phyloP scores from a whole-genome alignment of 2,329 filamentous ascomycete genomes.

The Claviceps digitariae region DNA sequence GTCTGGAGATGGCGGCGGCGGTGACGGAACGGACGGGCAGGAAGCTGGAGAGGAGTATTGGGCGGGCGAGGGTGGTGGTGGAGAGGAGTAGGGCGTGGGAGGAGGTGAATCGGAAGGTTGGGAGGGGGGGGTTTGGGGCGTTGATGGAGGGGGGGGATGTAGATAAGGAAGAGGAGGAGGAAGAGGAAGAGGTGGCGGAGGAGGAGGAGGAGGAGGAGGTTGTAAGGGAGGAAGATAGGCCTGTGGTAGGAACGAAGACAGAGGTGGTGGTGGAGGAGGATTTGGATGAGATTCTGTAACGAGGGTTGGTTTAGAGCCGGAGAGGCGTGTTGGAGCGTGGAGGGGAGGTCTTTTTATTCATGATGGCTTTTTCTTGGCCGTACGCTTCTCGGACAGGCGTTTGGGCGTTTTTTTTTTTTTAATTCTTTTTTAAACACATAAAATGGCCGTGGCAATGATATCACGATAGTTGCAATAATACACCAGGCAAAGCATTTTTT shows the following conservation, averaged over 20 bases:
- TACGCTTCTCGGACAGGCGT: not conserved
- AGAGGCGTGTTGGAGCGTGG: not conserved
- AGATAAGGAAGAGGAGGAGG: constrained; percentile 18
- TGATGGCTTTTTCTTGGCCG: not conserved
- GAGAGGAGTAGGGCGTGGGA: constrained; percentile 42
- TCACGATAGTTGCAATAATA: not conserved
- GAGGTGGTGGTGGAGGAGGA: constrained; percentile 5
- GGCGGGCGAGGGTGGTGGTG: constrained; percentile 32
- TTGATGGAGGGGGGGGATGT: constrained; percentile 15
- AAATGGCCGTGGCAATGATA: not conserved
- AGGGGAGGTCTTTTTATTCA: not conserved
- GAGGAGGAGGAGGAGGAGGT: constrained; percentile 12
- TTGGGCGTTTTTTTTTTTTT: not conserved
- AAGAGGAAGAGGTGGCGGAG: constrained; percentile 10
- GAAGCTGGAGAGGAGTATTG: constrained; percentile 43
- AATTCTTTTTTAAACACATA: not conserved
- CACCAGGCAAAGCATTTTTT: not conserved
- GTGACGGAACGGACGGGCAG: constrained; percentile 43
- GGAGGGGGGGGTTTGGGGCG: constrained; percentile 9
- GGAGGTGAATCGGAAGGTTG: constrained; percentile 35
- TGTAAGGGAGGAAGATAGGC: constrained; percentile 19
- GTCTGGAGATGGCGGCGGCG: constrained; percentile 44
- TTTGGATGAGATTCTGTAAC: constrained; percentile 1
- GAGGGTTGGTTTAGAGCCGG: not conserved
- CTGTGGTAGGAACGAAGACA: constrained; percentile 13